These are phyloP conservation scores for Diaporthe batatas DNA, from an alignment of 2,329 filamentous ascomycete genomes.

Conservation along the genomic window DNA sequence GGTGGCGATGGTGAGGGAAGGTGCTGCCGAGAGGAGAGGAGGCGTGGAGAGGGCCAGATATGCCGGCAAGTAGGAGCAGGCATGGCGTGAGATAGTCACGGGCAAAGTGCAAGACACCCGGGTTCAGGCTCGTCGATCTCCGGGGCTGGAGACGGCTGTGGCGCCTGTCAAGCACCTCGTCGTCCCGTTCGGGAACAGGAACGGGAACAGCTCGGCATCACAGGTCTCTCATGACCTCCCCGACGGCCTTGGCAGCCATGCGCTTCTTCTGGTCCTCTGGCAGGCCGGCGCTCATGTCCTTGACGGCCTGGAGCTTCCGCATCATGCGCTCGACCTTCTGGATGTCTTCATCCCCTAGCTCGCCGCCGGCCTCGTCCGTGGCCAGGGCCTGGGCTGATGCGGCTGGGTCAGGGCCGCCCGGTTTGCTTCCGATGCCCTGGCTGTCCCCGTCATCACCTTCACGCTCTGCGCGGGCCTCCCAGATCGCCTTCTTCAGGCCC, in stretches of 20 bases:
- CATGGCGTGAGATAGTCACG: not conserved
- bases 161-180: not conserved
- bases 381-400: slow-evolving; percentile 43
- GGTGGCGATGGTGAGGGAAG: not conserved
- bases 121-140: not conserved
- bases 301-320: slow-evolving; percentile 72
- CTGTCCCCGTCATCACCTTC: slow-evolving; percentile 43
- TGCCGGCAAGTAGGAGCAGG: not conserved
- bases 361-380: slow-evolving; percentile 52
- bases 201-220: slow-evolving; percentile 46
- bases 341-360: slow-evolving; percentile 64
- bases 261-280: slow-evolving; percentile 71
- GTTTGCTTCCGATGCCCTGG: slow-evolving; percentile 12
- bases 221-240: slow-evolving; percentile 74
- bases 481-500: slow-evolving; percentile 66
- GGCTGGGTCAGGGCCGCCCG: not conserved
- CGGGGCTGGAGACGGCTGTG: not conserved
- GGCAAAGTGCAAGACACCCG: not conserved
- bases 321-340: slow-evolving; percentile 74
- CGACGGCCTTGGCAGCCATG: slow-evolving; percentile 72
- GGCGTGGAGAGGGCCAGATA: not conserved
- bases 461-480: slow-evolving; percentile 53
- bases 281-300: slow-evolving; percentile 71
- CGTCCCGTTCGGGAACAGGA: not conserved
- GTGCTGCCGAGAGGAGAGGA: too few species aligned